Base-by-base conservation (phyloP, 2,329 filamentous ascomycete species). In the Chrysoporthe austroafricana region DNA sequence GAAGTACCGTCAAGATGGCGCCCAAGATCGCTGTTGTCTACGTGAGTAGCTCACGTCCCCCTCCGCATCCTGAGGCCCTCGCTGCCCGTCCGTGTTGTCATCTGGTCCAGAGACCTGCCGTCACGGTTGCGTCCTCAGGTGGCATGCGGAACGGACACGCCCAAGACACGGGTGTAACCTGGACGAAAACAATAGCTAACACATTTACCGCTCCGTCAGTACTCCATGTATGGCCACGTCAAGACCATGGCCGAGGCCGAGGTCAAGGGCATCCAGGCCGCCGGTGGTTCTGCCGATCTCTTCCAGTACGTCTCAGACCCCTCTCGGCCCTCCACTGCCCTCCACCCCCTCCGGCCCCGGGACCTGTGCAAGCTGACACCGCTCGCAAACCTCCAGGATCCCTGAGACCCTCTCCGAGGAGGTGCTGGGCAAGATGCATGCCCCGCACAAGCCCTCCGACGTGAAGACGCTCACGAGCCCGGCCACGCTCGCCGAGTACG, bases 141-240 rank as follows among this genome's bases (percentile, higher is more conserved):
- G 26, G 26, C 26, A 26, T 26, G 26, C 26, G 26, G 26, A 26
- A 26, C 26, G 26, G 26, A 26, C 26, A 26, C 26, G 26, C 26
- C 26, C 26, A 26, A 11, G 7, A 63, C 21, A 50, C 13, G 34
- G 18, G 26, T 11, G 3, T 9, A 7, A 44, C 16, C 18, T 43
- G 18, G 16, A 43, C 16, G 11, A 21, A 26, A 32, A 14, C 36
- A 65, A 62, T 46, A 48, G 43, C 67, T 69, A 46, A 67, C 62
- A 39, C n/a, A 46, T 48, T n/a, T n/a, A 26, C 26, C 26, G 14
- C 2, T 14, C 46, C 8, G 13, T 44, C 70, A 96, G 92, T 97
- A 97, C 84, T 96, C 93, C 73, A 92, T 94, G 88, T 97, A 96
- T 83, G 95, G 96, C 82, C 94, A 97, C 83, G 91, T 97, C 81